Evolutionary conservation across 768 basidiomycete species (phyloP), one percentile per base, ranked within the genome.

Genomic region (Boletus reticuloceps): DNA sequence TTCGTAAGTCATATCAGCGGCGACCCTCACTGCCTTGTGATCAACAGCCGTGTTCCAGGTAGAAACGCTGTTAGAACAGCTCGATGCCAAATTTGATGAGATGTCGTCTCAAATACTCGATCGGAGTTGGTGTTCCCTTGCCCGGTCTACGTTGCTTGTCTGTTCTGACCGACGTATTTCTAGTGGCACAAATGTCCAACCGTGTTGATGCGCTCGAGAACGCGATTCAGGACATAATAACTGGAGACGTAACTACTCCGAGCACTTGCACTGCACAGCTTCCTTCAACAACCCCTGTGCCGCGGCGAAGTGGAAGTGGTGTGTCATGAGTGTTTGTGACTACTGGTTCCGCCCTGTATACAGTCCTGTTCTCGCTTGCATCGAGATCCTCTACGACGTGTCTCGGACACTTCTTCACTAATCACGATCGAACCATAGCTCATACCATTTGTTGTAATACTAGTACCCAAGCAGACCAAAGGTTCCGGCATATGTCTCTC

Each of bases 101-200:
- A 95, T 95, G 92, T 95, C 93, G 32, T 78, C 79, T 19, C 89
- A 95, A 69, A 91, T 97, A 58, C 79, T 96, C 58, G 88, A 91
- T 54, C 79, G 88, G 63, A 91, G 89, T 92, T 66, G 62, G 87
- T 79, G 46, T 16, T 37, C 32, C 48, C 27, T 41, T 52, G 39
- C 52, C 43, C 47, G 43, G 12, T 59, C 50, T 37, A 46, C 39
- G 40, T 50, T 39, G 25, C 39, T 31, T 16, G 47, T 12, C 16
- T 34, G 17, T 38, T 19, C 55, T 55, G 32, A 61, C 60, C 50
- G 47, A 59, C 39, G 53, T 55, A 22, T 51, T 48, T 20, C 36
- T 66, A 96, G 94, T 97, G 94, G 82, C 75, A 52, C 89, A 93
- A 64, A 97, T 96, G 94, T 95, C 94, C 2, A 81, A 83, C 38